Conservation (phyloP, 73 alveolate species). For the Symbiodinium natans region DNA sequence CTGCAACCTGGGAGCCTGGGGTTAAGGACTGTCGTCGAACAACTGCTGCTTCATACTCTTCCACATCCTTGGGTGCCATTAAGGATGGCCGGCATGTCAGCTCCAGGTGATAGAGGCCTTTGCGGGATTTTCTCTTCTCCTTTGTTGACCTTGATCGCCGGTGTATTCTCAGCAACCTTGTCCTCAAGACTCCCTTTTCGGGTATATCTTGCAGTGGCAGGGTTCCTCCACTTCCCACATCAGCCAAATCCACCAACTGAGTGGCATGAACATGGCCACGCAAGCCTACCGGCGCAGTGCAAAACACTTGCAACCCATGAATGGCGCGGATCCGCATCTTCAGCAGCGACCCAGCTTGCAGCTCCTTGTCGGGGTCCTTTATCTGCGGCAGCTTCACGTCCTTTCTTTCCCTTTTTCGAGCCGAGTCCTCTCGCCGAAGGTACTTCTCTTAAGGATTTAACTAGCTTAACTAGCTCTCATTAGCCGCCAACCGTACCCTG, state of each 20-base stretch:
- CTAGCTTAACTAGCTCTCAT: no score
- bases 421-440: no score
- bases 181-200: constrained; percentile 11
- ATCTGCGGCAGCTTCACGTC: constrained; percentile 18
- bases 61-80: constrained; percentile 9
- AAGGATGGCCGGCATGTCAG: constrained; percentile 73
- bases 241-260: constrained; percentile 57
- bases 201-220: constrained; percentile 3
- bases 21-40: not conserved
- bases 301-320: constrained; percentile 23
- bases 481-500: no score
- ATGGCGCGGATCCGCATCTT: constrained; percentile 44
- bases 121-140: not conserved
- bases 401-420: not conserved
- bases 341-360: constrained; percentile 51
- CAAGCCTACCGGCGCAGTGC: constrained; percentile 58
- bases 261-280: constrained; percentile 85
- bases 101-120: constrained; percentile 37
- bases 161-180: constrained; percentile 17
- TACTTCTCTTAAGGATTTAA: no score
- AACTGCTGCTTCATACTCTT: constrained; percentile 6
- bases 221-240: not conserved
- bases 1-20: constrained; percentile 22
- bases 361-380: constrained; percentile 62
- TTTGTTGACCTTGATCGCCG: not conserved